Evolutionary conservation across 768 basidiomycete species (phyloP).

Genomic region (Suillus weaverae): DNA sequence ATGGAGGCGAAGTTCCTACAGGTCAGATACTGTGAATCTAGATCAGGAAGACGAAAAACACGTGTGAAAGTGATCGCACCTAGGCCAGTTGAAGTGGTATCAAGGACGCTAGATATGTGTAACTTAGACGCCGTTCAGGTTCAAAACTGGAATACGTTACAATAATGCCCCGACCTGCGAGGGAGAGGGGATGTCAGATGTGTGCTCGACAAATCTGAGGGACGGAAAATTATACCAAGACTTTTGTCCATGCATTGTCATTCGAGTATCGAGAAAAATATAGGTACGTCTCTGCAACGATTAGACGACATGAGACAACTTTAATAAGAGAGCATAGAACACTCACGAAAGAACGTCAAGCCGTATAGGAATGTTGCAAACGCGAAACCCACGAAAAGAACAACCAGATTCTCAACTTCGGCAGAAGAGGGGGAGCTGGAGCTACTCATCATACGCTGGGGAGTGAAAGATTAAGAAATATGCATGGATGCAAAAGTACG

Average conservation of each 20-base stretch:
- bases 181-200: not conserved
- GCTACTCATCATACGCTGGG: conserved; percentile 17
- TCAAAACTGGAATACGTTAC: conserved; percentile 10
- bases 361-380: conserved; percentile 30
- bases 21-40: conserved; percentile 22
- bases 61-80: conserved; percentile 14
- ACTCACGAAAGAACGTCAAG: conserved; percentile 35
- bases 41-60: conserved; percentile 9
- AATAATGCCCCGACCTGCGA: conserved; percentile 21
- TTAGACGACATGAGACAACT: not conserved
- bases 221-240: conserved; percentile 17
- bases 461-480: not conserved
- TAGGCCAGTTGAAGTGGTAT: conserved; percentile 27
- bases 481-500: conserved; percentile 4
- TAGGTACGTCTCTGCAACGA: conserved; percentile 26
- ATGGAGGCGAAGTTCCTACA: conserved; percentile 17
- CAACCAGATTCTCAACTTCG: conserved; percentile 26
- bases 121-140: too few species aligned
- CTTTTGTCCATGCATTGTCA: conserved; percentile 19
- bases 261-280: conserved; percentile 30
- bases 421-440: conserved; percentile 12
- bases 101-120: conserved; percentile 17
- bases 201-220: not conserved
- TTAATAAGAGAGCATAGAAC: not conserved
- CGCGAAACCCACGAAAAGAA: conserved; percentile 30